Base-by-base conservation (phyloP, 2,329 filamentous ascomycete species). In the Aureobasidium leucospermi region DNA sequence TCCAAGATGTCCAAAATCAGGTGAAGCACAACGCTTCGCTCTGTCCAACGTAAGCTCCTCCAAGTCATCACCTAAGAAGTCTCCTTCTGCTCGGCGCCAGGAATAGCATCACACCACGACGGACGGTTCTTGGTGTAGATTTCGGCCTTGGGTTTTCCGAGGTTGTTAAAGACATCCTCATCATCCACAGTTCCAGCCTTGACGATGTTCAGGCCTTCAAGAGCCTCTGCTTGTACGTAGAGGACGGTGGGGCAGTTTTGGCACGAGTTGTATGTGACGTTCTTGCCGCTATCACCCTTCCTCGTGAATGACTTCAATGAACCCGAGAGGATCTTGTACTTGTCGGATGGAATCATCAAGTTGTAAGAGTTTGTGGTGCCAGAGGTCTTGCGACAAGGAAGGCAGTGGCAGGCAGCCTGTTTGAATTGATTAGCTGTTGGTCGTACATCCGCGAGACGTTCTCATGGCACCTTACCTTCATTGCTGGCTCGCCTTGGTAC, bases 171-270 rank as follows among this genome's bases (percentile, higher is more conserved):
- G 1, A 53, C 64, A 6, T 62, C 62, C 16, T 61, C 43, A 47
- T 70, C 69, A 43, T 71, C 70, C 16, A 72, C 51, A 9, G 69
- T 71, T 4, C 70, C 69, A 10, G 64, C 64, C 63, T 71, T 71
- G 48, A 71, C 60, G 39, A 71, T 67, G 11, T 61, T 63, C 9
- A 69, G 38, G 16, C 65, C 69, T 0, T 45, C 15, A 59, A 68
- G 56, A 5, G 63, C 65, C 6, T 68, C 65, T 9, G 61, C 62
- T 41, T 67, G 60, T 5, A 67, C 69, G 19, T 49, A 63, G 61
- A 71, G 67, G 42, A 70, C 62, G 9, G 63, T 66, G 15, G 63
- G 66, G 61, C 70, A 71, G 28, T 63, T 69, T 4, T 55, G 64
- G 42, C 68, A 71, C 28, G 67, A 67, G 41, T 64, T 60, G 60